Percentiles rank a stretch among this genome's conserved stretches.
Evolutionary conservation across 495 filamentous ascomycete species (phyloP).

Genomic region (Penicillium diatomitis): DNA sequence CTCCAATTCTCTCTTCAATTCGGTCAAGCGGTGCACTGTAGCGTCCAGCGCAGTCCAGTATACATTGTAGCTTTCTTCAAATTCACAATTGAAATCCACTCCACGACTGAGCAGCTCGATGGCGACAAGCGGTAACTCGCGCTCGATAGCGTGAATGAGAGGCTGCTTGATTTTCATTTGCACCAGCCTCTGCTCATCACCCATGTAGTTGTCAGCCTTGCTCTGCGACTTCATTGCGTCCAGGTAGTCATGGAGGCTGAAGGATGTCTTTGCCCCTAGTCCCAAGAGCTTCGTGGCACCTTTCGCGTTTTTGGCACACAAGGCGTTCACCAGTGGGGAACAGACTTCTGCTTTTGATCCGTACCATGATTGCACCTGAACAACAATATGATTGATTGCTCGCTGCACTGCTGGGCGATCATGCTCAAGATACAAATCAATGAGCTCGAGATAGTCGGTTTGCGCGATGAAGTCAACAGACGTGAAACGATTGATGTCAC

Average conservation of each 20-base stretch:
- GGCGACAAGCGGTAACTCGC: conserved; percentile 40
- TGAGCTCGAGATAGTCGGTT: conserved; percentile 35
- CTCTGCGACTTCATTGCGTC: conserved; percentile 21
- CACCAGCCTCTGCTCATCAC: conserved; percentile 31
- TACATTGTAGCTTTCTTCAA: conserved; percentile 12
- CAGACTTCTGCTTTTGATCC: conserved; percentile 2
- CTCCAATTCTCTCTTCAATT: conserved; percentile 24
- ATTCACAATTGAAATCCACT: conserved; percentile 46
- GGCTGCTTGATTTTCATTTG: conserved; percentile 42
- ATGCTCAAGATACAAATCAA: conserved; percentile 49
- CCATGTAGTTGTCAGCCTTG: background rate
- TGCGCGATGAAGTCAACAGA: conserved; percentile 50
- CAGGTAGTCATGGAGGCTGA: conserved; percentile 32
- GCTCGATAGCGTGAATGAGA: conserved; percentile 45
- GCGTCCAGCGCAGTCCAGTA: conserved; percentile 9
- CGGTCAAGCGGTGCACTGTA: conserved; percentile 9
- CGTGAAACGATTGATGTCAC: conserved; percentile 49
- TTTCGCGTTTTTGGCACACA: conserved; percentile 21
- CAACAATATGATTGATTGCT: conserved; percentile 52
- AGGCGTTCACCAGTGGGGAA: conserved; percentile 38
- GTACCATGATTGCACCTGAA: conserved; percentile 8
- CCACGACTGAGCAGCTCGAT: conserved; percentile 49
- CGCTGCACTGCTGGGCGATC: conserved; percentile 51
- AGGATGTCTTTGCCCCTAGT: conserved; percentile 30
- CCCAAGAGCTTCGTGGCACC: conserved; percentile 36